These are phyloP conservation scores for Phytophthora constricta DNA, from an alignment of 352 stramenopile species.

Conservation along the genomic window DNA sequence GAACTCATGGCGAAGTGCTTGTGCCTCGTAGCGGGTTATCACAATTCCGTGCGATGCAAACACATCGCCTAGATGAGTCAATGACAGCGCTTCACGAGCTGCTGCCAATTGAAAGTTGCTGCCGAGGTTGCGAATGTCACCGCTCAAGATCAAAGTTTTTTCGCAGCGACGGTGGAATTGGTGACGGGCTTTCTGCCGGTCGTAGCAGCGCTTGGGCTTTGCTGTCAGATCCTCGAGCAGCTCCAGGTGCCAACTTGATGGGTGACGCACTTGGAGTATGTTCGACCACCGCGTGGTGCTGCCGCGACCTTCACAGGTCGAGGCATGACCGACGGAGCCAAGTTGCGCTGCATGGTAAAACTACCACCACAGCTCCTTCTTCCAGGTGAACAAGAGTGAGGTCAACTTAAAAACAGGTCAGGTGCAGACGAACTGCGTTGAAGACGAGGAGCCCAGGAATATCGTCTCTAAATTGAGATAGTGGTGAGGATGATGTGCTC, in stretches of 20 bases:
- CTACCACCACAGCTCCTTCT: too few relatives aligned
- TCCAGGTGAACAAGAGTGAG: too few relatives aligned
- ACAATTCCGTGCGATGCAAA: constrained; percentile 58
- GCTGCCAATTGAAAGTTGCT: constrained; percentile 71
- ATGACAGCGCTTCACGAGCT: constrained; percentile 45
- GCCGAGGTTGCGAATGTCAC: constrained; percentile 77
- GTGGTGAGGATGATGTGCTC: too few relatives aligned
- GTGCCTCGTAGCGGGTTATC: constrained; percentile 60
- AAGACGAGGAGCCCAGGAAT: constrained; percentile 25
- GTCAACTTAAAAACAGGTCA: constrained; percentile 1
- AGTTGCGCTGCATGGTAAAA: constrained; percentile 53
- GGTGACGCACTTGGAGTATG: constrained; percentile 60
- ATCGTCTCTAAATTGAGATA: constrained; percentile 26
- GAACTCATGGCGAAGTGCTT: constrained; percentile 71
- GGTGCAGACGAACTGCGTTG: constrained; percentile 9
- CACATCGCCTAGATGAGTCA: constrained; percentile 54
- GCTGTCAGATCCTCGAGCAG: constrained; percentile 6
- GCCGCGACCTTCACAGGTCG: constrained; percentile 55
- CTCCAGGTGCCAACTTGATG: constrained; percentile 38
- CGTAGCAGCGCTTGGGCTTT: constrained; percentile 35
- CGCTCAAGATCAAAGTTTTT: constrained; percentile 74
- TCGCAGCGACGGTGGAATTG: constrained; percentile 31
- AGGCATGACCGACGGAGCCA: constrained; percentile 70
- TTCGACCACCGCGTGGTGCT: constrained; percentile 44
- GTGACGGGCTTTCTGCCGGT: constrained; percentile 32